Evolutionary conservation across 148 eudicot species (phyloP).

Genomic region (Persicaria maculosa): DNA sequence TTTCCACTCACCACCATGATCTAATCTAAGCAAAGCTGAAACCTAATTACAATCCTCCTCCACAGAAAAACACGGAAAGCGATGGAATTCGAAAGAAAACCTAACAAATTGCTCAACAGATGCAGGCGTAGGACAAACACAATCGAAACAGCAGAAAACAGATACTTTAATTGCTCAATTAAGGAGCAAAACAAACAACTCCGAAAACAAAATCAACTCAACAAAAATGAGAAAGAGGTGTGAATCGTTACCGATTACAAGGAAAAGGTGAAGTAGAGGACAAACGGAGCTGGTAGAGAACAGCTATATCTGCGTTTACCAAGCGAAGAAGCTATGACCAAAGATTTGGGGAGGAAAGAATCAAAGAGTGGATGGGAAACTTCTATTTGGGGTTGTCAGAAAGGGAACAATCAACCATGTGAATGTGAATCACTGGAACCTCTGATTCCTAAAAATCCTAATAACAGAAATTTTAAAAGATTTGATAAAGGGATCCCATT

Average conservation of each 20-base stretch:
- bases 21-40: neutral
- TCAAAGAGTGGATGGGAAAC: too few relatives aligned
- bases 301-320: too few relatives aligned
- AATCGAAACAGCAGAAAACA: neutral
- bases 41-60: neutral
- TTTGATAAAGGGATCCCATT: too few relatives aligned
- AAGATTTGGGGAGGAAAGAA: too few relatives aligned
- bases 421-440: too few relatives aligned
- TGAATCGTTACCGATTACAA: constrained; percentile 6
- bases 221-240: neutral
- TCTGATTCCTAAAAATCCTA: too few relatives aligned
- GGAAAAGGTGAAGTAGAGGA: neutral
- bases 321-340: too few relatives aligned
- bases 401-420: too few relatives aligned
- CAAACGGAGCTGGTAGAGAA: neutral
- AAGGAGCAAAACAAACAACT: neutral
- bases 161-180: neutral
- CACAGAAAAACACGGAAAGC: neutral
- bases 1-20: constrained; percentile 34
- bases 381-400: too few relatives aligned
- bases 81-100: neutral
- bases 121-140: neutral
- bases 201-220: neutral
- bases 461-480: too few relatives aligned
- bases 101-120: neutral